Percentiles rank a stretch among this genome's conserved stretches.
Evolutionary conservation across 1,284 basidiomycete genomes (phyloP).

Genomic region (Sparassis latifolia): DNA sequence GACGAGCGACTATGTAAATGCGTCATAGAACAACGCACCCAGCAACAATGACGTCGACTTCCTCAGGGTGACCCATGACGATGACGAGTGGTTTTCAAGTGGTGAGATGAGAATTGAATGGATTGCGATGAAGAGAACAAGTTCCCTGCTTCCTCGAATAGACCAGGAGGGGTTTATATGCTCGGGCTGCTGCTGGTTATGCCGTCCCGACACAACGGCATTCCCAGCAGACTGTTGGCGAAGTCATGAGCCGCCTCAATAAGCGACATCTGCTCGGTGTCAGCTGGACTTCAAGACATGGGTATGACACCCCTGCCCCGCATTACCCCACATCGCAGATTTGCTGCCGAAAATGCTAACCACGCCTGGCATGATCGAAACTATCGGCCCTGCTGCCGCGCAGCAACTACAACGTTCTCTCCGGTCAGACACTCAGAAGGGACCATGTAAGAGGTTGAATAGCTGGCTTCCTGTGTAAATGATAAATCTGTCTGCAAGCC

Average conservation of each 20-base stretch:
- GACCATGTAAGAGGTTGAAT: too few relatives aligned
- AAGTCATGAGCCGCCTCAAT: slow-evolving; percentile 5
- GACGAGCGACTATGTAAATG: neutral
- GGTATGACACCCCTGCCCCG: slow-evolving; percentile 4
- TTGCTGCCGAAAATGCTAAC: too few relatives aligned
- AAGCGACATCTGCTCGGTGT: slow-evolving; percentile 4
- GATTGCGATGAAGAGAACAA: slow-evolving; percentile 12
- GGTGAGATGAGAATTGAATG: neutral
- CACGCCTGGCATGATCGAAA: neutral
- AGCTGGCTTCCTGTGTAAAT: too few relatives aligned
- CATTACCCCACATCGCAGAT: slow-evolving; percentile 3
- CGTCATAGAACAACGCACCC: slow-evolving; percentile 27
- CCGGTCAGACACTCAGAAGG: too few relatives aligned
- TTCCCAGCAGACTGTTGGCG: slow-evolving; percentile 1
- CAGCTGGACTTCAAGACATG: slow-evolving; percentile 4
- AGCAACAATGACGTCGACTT: slow-evolving; percentile 67
- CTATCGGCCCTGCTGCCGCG: neutral
- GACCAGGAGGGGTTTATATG: slow-evolving; percentile 16
- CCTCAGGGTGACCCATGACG: slow-evolving; percentile 51
- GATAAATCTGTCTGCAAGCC: too few relatives aligned
- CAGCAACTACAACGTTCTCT: too few relatives aligned
- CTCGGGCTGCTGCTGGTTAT: neutral
- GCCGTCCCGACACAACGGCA: slow-evolving; percentile 1
- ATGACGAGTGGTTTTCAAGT: slow-evolving; percentile 1
- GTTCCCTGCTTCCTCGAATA: slow-evolving; percentile 11